Evolutionary conservation across 2,329 filamentous ascomycete species (phyloP).

Genomic region (Fusarium setosum): DNA sequence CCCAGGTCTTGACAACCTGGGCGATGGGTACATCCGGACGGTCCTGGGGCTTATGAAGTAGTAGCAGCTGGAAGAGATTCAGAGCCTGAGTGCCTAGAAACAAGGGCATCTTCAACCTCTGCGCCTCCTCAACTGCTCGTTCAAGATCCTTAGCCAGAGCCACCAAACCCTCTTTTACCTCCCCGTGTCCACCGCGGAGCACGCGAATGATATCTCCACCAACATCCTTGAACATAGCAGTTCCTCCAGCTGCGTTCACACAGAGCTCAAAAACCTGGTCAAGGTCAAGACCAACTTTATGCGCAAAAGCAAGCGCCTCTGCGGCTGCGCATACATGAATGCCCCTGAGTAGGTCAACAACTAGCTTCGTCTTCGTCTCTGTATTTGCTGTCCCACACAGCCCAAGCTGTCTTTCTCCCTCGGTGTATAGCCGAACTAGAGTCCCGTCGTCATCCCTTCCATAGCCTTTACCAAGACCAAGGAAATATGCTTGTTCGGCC

Average conservation of each 20-base stretch:
- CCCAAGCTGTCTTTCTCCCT: slow-evolving; percentile 8
- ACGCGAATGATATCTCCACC: slow-evolving; percentile 15
- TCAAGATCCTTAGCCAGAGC: slow-evolving; percentile 4
- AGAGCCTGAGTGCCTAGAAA: slow-evolving; percentile 18
- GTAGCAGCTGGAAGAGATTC: slow-evolving; percentile 19
- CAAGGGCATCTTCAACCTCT: slow-evolving; percentile 21
- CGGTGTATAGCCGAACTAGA: slow-evolving; percentile 16
- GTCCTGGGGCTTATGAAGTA: slow-evolving; percentile 17
- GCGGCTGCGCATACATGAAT: slow-evolving; percentile 26
- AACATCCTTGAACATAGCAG: slow-evolving; percentile 8
- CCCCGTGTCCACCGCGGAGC: slow-evolving; percentile 3
- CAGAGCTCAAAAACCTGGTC: slow-evolving; percentile 29
- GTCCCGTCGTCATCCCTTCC: slow-evolving; percentile 22
- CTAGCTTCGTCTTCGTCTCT: slow-evolving; percentile 13
- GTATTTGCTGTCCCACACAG: neutral
- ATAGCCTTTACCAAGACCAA: slow-evolving; percentile 67
- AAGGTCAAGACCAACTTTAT: slow-evolving; percentile 22
- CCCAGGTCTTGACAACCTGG: slow-evolving; percentile 19
- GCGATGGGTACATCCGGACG: slow-evolving; percentile 11
- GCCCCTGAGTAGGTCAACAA: slow-evolving; percentile 19
- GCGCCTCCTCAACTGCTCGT: slow-evolving; percentile 20
- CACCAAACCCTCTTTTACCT: neutral
- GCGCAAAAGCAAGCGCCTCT: slow-evolving; percentile 25
- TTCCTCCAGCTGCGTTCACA: slow-evolving; percentile 25
- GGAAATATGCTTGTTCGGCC: slow-evolving; percentile 74